These are phyloP conservation scores for Mycoemilia scoparia DNA, from an alignment of 192 early-diverging fungal species.

Conservation along the genomic window DNA sequence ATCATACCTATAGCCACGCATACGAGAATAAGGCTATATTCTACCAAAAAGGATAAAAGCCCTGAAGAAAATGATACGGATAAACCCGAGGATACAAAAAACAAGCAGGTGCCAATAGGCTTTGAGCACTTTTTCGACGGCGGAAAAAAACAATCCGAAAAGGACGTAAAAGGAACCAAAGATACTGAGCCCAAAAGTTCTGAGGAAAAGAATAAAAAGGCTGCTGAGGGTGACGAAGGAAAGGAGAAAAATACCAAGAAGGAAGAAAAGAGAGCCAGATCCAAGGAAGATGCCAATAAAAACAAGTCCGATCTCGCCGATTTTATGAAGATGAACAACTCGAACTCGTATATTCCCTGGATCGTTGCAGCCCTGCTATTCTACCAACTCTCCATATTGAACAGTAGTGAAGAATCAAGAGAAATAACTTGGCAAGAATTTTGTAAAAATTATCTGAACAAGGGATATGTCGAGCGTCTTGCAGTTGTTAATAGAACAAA, in stretches of 20 bases:
- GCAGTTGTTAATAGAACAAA: slow-evolving; percentile 74
- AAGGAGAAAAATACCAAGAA: slow-evolving; percentile 3
- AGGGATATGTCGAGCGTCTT: slow-evolving; percentile 78
- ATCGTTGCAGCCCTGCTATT: slow-evolving; percentile 3
- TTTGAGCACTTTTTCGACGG: slow-evolving; percentile 47
- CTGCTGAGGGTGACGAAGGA: neutral
- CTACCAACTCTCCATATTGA: slow-evolving; percentile 6
- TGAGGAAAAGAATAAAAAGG: slow-evolving; percentile 3
- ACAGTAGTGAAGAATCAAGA: slow-evolving; percentile 4
- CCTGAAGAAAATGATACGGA: slow-evolving; percentile 8
- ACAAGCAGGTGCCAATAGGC: slow-evolving; percentile 36
- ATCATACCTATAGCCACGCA: no score
- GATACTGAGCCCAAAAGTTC: slow-evolving; percentile 7
- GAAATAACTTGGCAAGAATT: slow-evolving; percentile 93
- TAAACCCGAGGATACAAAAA: slow-evolving; percentile 6
- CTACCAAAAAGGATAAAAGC: neutral
- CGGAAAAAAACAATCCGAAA: neutral
- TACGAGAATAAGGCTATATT: no score
- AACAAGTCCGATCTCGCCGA: slow-evolving; percentile 21
- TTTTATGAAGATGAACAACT: slow-evolving; percentile 11
- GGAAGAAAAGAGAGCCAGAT: slow-evolving; percentile 6
- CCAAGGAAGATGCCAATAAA: slow-evolving; percentile 11
- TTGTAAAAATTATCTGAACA: slow-evolving; percentile 68
- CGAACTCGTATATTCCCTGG: slow-evolving; percentile 17
- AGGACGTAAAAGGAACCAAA: no score